These are phyloP conservation scores for Pyrus communis DNA, from an alignment of 306 rosid genomes.

Conservation along the genomic window DNA sequence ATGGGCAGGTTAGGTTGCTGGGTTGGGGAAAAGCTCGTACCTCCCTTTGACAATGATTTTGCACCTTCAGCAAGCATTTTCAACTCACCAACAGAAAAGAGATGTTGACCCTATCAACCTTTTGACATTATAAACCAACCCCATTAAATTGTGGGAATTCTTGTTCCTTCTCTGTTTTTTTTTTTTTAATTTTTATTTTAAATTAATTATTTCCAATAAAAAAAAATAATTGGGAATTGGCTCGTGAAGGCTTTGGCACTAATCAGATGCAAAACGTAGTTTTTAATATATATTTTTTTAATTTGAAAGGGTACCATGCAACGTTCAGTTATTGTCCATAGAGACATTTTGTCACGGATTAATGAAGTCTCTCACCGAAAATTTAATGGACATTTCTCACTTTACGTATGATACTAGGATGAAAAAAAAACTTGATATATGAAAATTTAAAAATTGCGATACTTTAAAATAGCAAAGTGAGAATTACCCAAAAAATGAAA, in stretches of 20 bases:
- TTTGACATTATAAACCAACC: slow-evolving; percentile 25
- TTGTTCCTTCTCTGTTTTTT: not conserved
- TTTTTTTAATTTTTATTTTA: too few relatives aligned
- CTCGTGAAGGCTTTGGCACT: not conserved
- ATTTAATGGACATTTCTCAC: too few relatives aligned
- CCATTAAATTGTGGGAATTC: not conserved
- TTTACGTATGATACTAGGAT: too few relatives aligned
- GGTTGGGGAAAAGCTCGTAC: not conserved
- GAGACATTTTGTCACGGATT: too few relatives aligned
- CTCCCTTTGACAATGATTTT: slow-evolving; percentile 23
- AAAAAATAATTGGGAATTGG: not conserved
- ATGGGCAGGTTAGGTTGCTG: not conserved
- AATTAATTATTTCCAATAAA: not conserved
- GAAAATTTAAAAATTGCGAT: too few relatives aligned
- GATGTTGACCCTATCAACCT: slow-evolving; percentile 19
- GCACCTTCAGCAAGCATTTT: slow-evolving; percentile 16
- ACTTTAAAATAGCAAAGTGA: too few relatives aligned
- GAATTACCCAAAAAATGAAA: too few relatives aligned
- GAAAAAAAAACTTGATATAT: too few relatives aligned
- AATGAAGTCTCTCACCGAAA: too few relatives aligned
- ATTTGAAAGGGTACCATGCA: not conserved
- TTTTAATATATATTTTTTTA: not conserved
- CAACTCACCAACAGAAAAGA: slow-evolving; percentile 3
- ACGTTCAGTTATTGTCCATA: too few relatives aligned
- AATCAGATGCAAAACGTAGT: not conserved